Percentiles rank a stretch among this genome's conserved stretches.
Conservation (phyloP, 768 basidiomycete species). For the Erythrobasidium yunnanense region DNA sequence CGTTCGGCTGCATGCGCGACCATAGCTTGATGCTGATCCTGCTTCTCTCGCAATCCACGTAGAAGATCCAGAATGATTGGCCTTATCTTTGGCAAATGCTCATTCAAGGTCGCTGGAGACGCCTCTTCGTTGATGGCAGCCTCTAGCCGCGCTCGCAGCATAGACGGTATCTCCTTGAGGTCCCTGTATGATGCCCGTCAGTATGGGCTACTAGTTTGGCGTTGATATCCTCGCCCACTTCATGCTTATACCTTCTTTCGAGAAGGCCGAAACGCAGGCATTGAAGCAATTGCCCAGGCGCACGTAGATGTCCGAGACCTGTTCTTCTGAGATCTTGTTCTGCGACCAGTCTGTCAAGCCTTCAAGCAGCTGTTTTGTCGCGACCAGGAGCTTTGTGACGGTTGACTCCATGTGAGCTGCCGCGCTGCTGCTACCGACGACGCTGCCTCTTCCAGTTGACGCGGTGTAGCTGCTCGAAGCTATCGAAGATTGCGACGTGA, state of each 20-base stretch:
- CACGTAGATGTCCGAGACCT: conserved; percentile 96
- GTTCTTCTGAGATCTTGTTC: conserved; percentile 56
- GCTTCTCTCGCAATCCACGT: conserved; percentile 83
- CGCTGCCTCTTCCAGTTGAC: conserved; percentile 1
- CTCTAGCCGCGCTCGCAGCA: conserved; percentile 80
- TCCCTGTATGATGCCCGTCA: conserved; percentile 50
- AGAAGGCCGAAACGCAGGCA: conserved; percentile 77
- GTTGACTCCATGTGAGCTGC: conserved; percentile 57
- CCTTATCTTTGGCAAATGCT: conserved; percentile 81
- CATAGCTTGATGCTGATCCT: conserved; percentile 60
- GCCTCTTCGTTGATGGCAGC: conserved; percentile 74
- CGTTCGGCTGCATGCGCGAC: background rate
- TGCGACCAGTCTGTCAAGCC: conserved; percentile 74
- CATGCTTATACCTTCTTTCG: conserved; percentile 75
- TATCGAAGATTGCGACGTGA: background rate
- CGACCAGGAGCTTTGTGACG: conserved; percentile 81
- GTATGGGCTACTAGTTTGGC: conserved; percentile 16
- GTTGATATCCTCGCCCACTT: conserved; percentile 50
- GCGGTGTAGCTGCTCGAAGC: conserved; percentile 12
- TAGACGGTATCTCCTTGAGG: conserved; percentile 72
- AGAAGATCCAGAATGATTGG: conserved; percentile 85
- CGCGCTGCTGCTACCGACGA: background rate
- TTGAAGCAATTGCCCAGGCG: conserved; percentile 95
- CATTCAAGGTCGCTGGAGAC: conserved; percentile 66
- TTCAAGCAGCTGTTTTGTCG: conserved; percentile 89